phyloP scores from a whole-genome alignment of 176 grass and related monocot genomes.

The Cymbopogon citratus region DNA sequence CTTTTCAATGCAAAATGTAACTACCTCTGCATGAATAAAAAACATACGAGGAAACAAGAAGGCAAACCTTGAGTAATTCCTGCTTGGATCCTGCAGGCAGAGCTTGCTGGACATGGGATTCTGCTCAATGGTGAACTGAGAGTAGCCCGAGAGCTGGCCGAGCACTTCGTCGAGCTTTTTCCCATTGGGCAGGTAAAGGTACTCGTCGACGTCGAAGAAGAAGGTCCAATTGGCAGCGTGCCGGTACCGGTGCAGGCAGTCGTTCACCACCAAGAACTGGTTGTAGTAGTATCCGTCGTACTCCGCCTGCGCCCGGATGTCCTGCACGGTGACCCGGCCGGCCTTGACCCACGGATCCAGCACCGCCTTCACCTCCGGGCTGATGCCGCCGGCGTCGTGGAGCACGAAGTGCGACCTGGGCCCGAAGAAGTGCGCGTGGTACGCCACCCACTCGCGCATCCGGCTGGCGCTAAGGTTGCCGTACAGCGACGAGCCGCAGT shows the following conservation, averaged over 20 bases:
- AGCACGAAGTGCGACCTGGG: conserved; percentile 80
- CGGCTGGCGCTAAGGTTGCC: conserved; percentile 64
- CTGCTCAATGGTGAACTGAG: conserved; percentile 95
- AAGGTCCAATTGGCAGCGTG: conserved; percentile 88
- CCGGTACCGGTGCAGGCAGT: conserved; percentile 74
- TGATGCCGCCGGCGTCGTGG: conserved; percentile 72
- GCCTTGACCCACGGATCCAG: conserved; percentile 74
- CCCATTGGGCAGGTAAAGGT: conserved; percentile 61
- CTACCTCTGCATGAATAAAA: neutral
- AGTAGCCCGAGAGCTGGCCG: conserved; percentile 41
- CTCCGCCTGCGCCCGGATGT: conserved; percentile 65
- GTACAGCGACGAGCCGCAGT: conserved; percentile 91
- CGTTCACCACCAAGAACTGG: conserved; percentile 89
- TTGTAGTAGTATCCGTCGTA: conserved; percentile 94
- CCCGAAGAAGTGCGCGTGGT: conserved; percentile 83
- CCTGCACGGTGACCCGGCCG: conserved; percentile 70
- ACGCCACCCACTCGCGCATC: conserved; percentile 76
- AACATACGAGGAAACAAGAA: neutral
- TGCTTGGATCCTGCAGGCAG: conserved; percentile 49
- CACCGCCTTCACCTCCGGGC: conserved; percentile 48
- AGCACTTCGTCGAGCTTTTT: conserved; percentile 46
- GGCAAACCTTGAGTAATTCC: conserved; percentile 48
- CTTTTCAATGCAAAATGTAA: conserved; percentile 16
- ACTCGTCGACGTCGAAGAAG: conserved; percentile 96
- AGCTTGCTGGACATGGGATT: conserved; percentile 91